Conservation (phyloP, 345 rosid species). For the Anastatica hierochuntica region DNA sequence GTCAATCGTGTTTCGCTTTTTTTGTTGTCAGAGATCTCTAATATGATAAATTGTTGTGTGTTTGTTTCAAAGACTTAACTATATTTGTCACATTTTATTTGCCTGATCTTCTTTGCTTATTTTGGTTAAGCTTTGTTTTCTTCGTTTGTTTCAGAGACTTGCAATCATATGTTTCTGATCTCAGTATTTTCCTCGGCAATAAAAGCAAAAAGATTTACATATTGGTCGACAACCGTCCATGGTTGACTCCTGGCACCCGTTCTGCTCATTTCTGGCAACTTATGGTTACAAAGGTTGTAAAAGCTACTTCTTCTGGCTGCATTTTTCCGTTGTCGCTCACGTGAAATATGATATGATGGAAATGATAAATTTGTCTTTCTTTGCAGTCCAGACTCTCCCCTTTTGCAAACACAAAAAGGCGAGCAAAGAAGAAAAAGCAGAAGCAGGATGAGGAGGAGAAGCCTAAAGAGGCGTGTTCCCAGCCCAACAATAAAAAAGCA, state of each 20-base stretch:
- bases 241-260: conserved; percentile 59
- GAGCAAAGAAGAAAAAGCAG: conserved; percentile 28
- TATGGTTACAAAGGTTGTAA: conserved; percentile 91
- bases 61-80: neutral
- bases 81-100: conserved; percentile 1
- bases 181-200: conserved; percentile 58
- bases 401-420: conserved; percentile 80
- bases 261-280: conserved; percentile 88
- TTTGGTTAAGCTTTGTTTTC: conserved; percentile 3
- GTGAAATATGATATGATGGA: neutral
- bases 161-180: conserved; percentile 96
- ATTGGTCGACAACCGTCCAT: conserved; percentile 91
- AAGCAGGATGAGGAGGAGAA: conserved; percentile 37
- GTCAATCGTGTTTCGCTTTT: too few species aligned
- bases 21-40: too few species aligned
- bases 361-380: conserved; percentile 18
- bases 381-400: conserved; percentile 93
- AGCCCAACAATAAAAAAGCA: conserved; percentile 18
- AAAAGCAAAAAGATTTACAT: conserved; percentile 76
- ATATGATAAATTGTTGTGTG: neutral
- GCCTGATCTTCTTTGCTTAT: neutral
- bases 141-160: conserved; percentile 61
- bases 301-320: neutral
- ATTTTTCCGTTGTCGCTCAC: neutral
- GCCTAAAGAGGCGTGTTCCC: conserved; percentile 30